A percentile compares a stretch with the other conserved stretches of the same genome.
Conservation (phyloP, 352 stramenopile species). For the Phytophthora kernoviae region DNA sequence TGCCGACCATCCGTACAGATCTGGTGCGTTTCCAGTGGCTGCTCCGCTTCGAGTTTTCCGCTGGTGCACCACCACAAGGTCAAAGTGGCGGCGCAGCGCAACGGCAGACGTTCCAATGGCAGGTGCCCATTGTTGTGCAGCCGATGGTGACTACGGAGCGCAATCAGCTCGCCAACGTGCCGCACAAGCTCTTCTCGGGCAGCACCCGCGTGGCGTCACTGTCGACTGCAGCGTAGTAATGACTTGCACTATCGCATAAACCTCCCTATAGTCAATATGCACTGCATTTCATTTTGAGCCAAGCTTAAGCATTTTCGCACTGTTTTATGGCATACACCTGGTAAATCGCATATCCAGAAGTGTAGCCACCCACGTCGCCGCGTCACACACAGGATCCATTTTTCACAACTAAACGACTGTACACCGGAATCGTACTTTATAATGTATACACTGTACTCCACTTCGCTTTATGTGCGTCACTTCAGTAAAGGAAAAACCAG, state of each 20-base stretch:
- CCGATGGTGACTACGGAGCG: slow-evolving; percentile 32
- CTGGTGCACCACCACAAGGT: slow-evolving; percentile 14
- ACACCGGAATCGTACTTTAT: slow-evolving; percentile 5
- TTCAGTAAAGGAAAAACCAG: slow-evolving; percentile 14
- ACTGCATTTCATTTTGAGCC: no score
- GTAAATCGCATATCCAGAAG: no score
- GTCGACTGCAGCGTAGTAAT: no score
- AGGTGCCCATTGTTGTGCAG: slow-evolving; percentile 57
- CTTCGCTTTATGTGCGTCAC: not conserved
- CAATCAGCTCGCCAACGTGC: slow-evolving; percentile 53
- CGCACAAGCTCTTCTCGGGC: slow-evolving; percentile 58
- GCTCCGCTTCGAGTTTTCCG: slow-evolving; percentile 67
- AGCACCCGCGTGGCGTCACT: slow-evolving; percentile 37
- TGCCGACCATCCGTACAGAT: slow-evolving; percentile 61
- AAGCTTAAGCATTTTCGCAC: no score
- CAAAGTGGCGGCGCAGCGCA: slow-evolving; percentile 3
- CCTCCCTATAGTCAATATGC: no score
- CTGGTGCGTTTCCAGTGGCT: slow-evolving; percentile 68
- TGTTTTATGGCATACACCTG: no score
- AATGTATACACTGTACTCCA: no score
- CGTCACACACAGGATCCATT: no score
- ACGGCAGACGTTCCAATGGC: slow-evolving; percentile 57
- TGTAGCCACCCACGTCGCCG: no score
- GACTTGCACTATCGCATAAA: no score
- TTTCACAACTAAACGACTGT: no score